A percentile compares a stretch with the other conserved stretches of the same genome.
Evolutionary conservation across 371 early-diverging fungal genomes (phyloP).

Genomic region (Apophysomyces sp.): DNA sequence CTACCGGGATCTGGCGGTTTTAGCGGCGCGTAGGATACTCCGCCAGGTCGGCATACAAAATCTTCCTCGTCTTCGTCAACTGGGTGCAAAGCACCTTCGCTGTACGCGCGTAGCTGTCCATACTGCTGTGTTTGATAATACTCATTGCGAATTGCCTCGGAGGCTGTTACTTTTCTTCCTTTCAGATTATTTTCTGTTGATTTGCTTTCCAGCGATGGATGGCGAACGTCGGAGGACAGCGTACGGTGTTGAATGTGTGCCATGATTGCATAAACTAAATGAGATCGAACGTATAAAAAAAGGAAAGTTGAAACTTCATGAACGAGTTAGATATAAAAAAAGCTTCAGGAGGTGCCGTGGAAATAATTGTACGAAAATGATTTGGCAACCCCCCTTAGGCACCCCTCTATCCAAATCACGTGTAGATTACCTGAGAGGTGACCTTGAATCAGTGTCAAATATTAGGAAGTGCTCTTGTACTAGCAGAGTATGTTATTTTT

Average conservation of each 20-base stretch:
- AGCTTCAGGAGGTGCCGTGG: not conserved
- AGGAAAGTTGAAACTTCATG: not conserved
- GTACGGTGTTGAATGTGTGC: not conserved
- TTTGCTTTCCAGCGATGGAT: not conserved
- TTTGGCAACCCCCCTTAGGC: no score
- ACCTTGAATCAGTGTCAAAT: no score
- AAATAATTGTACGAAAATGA: no score
- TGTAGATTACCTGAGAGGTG: no score
- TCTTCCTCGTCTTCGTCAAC: slow-evolving; percentile 18
- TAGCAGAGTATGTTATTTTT: no score
- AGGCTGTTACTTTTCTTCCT: slow-evolving; percentile 25
- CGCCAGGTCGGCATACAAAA: slow-evolving; percentile 17
- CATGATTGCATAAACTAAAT: slow-evolving; percentile 8
- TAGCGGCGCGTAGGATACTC: slow-evolving; percentile 26
- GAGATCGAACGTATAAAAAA: slow-evolving; percentile 6
- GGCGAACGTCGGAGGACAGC: not conserved
- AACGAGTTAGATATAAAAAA: not conserved
- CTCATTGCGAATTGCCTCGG: slow-evolving; percentile 37
- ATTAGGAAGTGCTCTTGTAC: no score
- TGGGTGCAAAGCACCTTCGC: not conserved
- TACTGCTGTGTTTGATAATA: slow-evolving; percentile 30
- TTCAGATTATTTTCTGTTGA: not conserved
- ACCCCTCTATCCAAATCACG: no score
- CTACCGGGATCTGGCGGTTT: slow-evolving; percentile 19
- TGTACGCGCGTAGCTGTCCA: not conserved